Evolutionary conservation across 495 filamentous ascomycete species (phyloP).

Genomic region (Penicillium lagena): DNA sequence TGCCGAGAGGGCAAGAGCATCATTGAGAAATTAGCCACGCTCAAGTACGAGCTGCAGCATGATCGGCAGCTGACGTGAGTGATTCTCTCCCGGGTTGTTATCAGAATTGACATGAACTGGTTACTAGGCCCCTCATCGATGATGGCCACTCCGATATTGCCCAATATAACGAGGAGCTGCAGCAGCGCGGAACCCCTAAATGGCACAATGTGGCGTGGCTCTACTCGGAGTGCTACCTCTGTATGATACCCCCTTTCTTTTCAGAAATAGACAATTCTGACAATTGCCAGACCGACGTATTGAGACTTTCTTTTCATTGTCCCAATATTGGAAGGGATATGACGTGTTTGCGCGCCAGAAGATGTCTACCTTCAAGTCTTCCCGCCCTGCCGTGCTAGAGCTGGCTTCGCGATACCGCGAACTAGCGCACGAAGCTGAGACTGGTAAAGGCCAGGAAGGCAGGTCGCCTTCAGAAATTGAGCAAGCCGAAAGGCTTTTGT

Average conservation of each 20-base stretch:
- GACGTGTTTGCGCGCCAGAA: conserved; percentile 92
- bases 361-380: conserved; percentile 87
- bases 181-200: conserved; percentile 60
- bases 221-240: conserved; percentile 90
- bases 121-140: conserved; percentile 65
- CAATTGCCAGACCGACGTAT: conserved; percentile 55
- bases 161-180: conserved; percentile 83
- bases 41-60: conserved; percentile 97
- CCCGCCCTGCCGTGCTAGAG: conserved; percentile 84
- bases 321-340: conserved; percentile 81
- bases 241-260: conserved; percentile 40
- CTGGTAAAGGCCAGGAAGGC: conserved; percentile 20
- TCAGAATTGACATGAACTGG: neutral
- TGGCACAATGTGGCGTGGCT: conserved; percentile 89
- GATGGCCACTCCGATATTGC: conserved; percentile 73
- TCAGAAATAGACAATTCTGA: conserved; percentile 7
- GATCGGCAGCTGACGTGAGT: conserved; percentile 74
- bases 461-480: conserved; percentile 47
- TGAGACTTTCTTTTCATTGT: conserved; percentile 66
- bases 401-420: conserved; percentile 71
- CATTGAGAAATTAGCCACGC: conserved; percentile 65
- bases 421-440: conserved; percentile 50
- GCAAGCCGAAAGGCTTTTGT: conserved; percentile 69
- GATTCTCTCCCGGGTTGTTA: neutral
- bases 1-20: conserved; percentile 79